Evolutionary conservation across 768 basidiomycete genomes (phyloP).

Genomic region (Candolleomyces eurysporus): DNA sequence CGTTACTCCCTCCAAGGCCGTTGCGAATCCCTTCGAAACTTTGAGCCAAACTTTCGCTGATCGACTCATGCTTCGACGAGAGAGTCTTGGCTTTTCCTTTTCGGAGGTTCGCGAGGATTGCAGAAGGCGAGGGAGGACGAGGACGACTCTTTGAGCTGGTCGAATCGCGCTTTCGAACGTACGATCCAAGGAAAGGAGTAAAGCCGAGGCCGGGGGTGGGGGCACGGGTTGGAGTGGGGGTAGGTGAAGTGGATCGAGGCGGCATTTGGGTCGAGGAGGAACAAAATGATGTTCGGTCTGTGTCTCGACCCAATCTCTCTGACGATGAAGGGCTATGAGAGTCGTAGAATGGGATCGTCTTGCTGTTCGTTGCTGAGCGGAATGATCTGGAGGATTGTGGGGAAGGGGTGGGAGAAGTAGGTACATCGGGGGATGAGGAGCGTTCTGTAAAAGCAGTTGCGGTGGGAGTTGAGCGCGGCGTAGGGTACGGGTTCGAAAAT

Average conservation of each 20-base stretch:
- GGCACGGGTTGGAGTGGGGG: slow-evolving; percentile 8
- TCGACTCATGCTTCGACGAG: slow-evolving; percentile 9
- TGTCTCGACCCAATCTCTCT: background rate
- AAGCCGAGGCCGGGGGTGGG: slow-evolving; percentile 10
- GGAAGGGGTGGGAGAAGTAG: background rate
- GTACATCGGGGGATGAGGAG: background rate
- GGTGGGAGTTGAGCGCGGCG: slow-evolving; percentile 10
- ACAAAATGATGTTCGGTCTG: background rate
- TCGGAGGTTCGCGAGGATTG: slow-evolving; percentile 6
- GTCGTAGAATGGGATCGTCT: background rate
- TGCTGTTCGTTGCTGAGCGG: background rate
- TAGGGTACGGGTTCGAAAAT: slow-evolving; percentile 9
- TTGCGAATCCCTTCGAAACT: slow-evolving; percentile 9
- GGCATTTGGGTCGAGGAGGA: slow-evolving; percentile 1
- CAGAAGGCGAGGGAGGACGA: background rate
- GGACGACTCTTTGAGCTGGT: background rate
- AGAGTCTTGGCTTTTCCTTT: slow-evolving; percentile 7
- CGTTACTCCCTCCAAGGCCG: slow-evolving; percentile 10
- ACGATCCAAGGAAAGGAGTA: slow-evolving; percentile 10
- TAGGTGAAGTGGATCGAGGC: slow-evolving; percentile 1
- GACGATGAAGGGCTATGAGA: background rate
- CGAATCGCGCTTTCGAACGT: slow-evolving; percentile 8
- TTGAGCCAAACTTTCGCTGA: slow-evolving; percentile 6
- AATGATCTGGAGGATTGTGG: background rate
- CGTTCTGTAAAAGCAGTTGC: slow-evolving; percentile 3